Base-by-base conservation (phyloP, 2,329 filamentous ascomycete species). In the Tolypocladium tropicale region DNA sequence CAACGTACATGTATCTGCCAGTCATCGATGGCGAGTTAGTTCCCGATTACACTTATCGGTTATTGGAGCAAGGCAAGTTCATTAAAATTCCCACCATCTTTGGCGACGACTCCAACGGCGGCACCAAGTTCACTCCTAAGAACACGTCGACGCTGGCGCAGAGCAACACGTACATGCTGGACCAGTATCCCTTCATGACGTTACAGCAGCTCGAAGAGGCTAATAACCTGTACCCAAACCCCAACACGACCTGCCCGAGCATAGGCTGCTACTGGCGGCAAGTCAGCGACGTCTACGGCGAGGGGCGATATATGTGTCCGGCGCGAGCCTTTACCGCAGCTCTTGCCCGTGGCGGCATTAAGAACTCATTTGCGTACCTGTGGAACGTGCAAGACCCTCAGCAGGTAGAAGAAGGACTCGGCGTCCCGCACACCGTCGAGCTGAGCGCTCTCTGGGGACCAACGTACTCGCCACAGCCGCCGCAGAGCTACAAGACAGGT, bases 401-500 rank as follows among this genome's bases (percentile, higher is more conserved):
- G 0, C 73, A 81, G 51, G 70, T 80, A 25, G 72, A 71, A 0
- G 64, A 70, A 2, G 86, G 87, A 1, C 65, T 77, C 1, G 88
- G 88, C 0, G 85, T 88, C 0, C 78, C 80, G 7, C 88, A 92
- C 62, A 86, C 82, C 0, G 77, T 83, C 10, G 88, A 92, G 65
- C 60, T 83, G 0, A 77, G 79, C 53, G 84, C 85, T 0, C 82
- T 92, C 53, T 90, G 83, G 73, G 87, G 87, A 0, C 80, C 83
- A 0, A 71, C 76, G 4, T 80, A 85, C 63, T 74, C 57, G 12
- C 49, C 78, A 3, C 70, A 73, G 71, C 72, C 77, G 1, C 85
- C 85, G 0, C 64, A 65, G 2, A 84, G 80, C 51, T 90, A 89
- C 61, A 67, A 67, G 9, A 65, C 72, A 0, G 74, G 73, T 3